Percentiles rank a stretch among this genome's conserved stretches.
Evolutionary conservation across 805 yeast species (phyloP).

Genomic region (Starmerella scarabaei): DNA sequence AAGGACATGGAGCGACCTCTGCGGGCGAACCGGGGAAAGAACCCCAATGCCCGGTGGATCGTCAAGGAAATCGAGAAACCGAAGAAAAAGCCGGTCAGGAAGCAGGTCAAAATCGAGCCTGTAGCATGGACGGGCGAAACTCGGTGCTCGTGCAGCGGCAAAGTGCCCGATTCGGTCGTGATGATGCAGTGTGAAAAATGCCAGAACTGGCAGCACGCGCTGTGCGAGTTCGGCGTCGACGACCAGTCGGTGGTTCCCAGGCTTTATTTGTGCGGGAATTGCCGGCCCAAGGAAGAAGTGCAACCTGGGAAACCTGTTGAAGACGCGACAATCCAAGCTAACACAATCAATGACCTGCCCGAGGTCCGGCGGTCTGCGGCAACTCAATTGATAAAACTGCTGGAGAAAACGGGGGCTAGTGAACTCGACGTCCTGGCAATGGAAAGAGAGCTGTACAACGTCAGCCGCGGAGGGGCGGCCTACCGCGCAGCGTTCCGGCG

Average conservation of each 20-base stretch:
- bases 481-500: no score
- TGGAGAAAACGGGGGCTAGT: no score
- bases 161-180: slow-evolving; percentile 35
- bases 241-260: slow-evolving; percentile 37
- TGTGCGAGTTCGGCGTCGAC: slow-evolving; percentile 41
- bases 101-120: slow-evolving; percentile 3
- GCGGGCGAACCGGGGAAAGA: slow-evolving; percentile 16
- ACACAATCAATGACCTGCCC: no score
- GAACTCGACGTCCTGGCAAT: no score
- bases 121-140: slow-evolving; percentile 4
- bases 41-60: slow-evolving; percentile 16
- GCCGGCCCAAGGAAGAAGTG: no score
- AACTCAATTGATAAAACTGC: no score
- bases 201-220: slow-evolving; percentile 56
- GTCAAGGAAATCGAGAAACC: slow-evolving; percentile 6
- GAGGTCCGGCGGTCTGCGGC: no score
- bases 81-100: slow-evolving; percentile 3
- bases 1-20: slow-evolving; percentile 10
- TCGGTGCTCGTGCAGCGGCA: slow-evolving; percentile 24
- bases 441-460: no score
- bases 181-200: slow-evolving; percentile 59
- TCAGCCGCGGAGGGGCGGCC: no score
- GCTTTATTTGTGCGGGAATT: slow-evolving; percentile 42
- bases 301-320: no score
- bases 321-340: no score